A percentile compares a stretch with the other conserved stretches of the same genome.
Conservation (phyloP, 2,329 filamentous ascomycete species). For the Fusarium scirpi region DNA sequence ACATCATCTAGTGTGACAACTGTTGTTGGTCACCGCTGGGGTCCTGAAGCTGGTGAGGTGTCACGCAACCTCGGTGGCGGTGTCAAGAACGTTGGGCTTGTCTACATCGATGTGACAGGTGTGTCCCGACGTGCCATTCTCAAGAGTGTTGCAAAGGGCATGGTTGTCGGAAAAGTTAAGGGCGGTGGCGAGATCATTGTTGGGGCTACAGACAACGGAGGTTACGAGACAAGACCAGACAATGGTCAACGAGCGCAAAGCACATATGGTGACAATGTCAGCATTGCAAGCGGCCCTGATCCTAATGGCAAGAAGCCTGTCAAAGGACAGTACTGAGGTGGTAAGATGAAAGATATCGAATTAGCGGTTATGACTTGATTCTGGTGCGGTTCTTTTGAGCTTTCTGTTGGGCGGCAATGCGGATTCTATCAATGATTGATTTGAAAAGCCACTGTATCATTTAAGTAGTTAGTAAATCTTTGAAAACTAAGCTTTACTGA, state of each 20-base stretch:
- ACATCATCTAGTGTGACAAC: constrained; percentile 83
- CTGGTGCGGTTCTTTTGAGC: constrained; percentile 16
- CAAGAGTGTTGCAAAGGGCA: constrained; percentile 95
- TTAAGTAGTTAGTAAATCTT: neutral
- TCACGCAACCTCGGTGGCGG: constrained; percentile 82
- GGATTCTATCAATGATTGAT: neutral
- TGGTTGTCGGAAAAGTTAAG: constrained; percentile 86
- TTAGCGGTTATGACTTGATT: constrained; percentile 17
- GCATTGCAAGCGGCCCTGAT: constrained; percentile 46
- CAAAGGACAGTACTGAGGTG: constrained; percentile 35
- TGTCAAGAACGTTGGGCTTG: constrained; percentile 94
- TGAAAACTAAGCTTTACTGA: neutral
- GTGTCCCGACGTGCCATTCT: constrained; percentile 90
- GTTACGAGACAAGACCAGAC: constrained; percentile 42
- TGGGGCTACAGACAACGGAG: constrained; percentile 67
- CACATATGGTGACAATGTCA: constrained; percentile 47
- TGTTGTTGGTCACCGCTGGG: constrained; percentile 91
- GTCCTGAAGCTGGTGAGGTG: constrained; percentile 83
- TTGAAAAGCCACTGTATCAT: neutral
- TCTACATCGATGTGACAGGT: constrained; percentile 96
- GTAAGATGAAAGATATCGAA: neutral
- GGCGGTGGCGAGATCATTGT: constrained; percentile 80
- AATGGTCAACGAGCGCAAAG: constrained; percentile 40
- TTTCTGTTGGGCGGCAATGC: constrained; percentile 1
- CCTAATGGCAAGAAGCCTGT: constrained; percentile 51